Conservation (phyloP, 2,329 filamentous ascomycete species). For the Monosporascus sp. region DNA sequence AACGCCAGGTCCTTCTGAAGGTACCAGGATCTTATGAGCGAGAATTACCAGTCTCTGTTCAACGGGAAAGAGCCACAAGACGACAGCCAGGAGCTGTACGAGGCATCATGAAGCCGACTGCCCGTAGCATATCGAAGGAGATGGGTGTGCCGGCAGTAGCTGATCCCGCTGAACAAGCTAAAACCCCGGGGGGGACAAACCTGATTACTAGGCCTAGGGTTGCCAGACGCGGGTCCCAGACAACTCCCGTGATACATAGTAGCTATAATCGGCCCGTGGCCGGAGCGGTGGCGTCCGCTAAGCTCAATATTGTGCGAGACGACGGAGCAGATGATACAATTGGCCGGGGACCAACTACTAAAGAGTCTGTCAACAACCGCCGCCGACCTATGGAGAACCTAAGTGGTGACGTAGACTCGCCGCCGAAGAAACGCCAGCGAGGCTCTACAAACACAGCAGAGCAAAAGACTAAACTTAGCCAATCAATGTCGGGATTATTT, state of each 20-base stretch:
- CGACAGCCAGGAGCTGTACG: slow-evolving; percentile 16
- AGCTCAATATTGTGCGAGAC: background rate
- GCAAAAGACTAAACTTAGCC: slow-evolving; percentile 9
- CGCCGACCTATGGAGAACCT: background rate
- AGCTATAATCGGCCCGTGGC: slow-evolving; percentile 25
- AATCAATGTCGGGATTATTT: slow-evolving; percentile 16
- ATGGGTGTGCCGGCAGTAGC: slow-evolving; percentile 2
- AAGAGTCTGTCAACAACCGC: background rate
- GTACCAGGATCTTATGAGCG: slow-evolving; percentile 18
- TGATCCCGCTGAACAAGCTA: slow-evolving; percentile 3
- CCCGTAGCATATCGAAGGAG: slow-evolving; percentile 9
- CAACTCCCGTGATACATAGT: slow-evolving; percentile 14
- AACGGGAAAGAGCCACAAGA: slow-evolving; percentile 23
- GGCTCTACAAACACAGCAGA: background rate
- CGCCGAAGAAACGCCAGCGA: slow-evolving; percentile 6
- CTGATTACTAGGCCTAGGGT: slow-evolving; percentile 4
- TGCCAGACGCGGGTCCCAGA: slow-evolving; percentile 10
- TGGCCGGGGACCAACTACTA: background rate
- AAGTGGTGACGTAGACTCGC: background rate
- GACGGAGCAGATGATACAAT: background rate
- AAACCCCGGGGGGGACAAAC: slow-evolving; percentile 3
- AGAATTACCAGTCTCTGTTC: slow-evolving; percentile 19
- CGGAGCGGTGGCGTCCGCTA: slow-evolving; percentile 7
- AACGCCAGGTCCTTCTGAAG: slow-evolving; percentile 20
- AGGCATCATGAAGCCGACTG: slow-evolving; percentile 24